Percentiles rank a stretch among this genome's conserved stretches.
Evolutionary conservation across 2,329 filamentous ascomycete genomes (phyloP).

Genomic region (Calonectria ilicicola): DNA sequence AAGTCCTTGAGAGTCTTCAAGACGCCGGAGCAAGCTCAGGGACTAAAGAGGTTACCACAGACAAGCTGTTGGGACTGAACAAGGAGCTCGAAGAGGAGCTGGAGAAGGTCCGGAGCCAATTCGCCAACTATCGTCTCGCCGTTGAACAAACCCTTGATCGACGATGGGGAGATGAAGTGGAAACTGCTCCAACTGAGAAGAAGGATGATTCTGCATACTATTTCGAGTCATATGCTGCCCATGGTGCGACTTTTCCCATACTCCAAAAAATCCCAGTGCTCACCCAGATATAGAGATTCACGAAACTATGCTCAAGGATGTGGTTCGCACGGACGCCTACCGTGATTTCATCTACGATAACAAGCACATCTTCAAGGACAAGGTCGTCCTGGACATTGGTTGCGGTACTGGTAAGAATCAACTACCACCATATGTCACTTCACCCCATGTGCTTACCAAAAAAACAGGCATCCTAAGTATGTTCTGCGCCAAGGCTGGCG

Average conservation of each 20-base stretch:
- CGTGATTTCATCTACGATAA: conserved; percentile 95
- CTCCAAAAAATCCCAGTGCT: not conserved
- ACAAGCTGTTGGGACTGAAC: conserved; percentile 62
- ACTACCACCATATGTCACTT: conserved; percentile 23
- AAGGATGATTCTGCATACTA: conserved; percentile 58
- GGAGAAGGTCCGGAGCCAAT: conserved; percentile 69
- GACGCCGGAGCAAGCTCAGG: conserved; percentile 59
- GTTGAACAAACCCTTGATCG: conserved; percentile 76
- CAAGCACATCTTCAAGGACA: conserved; percentile 86
- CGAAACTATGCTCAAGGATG: conserved; percentile 95
- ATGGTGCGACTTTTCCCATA: conserved; percentile 59
- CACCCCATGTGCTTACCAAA: not conserved
- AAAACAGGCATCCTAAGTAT: conserved; percentile 83
- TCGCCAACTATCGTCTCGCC: conserved; percentile 73
- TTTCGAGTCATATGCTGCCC: conserved; percentile 72
- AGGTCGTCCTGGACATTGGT: conserved; percentile 90
- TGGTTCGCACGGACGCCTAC: conserved; percentile 89
- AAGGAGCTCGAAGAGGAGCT: conserved; percentile 71
- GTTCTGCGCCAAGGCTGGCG: conserved; percentile 93
- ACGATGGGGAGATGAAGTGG: conserved; percentile 70
- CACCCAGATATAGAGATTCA: conserved; percentile 76
- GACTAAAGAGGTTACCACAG: conserved; percentile 39
- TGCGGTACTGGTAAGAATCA: conserved; percentile 74
- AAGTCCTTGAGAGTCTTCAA: conserved; percentile 62
- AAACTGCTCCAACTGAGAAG: conserved; percentile 47